Percentiles rank a stretch among this genome's conserved stretches.
These are phyloP conservation scores for Erodium maritimum DNA, from an alignment of 345 rosid genomes.

Conservation along the genomic window DNA sequence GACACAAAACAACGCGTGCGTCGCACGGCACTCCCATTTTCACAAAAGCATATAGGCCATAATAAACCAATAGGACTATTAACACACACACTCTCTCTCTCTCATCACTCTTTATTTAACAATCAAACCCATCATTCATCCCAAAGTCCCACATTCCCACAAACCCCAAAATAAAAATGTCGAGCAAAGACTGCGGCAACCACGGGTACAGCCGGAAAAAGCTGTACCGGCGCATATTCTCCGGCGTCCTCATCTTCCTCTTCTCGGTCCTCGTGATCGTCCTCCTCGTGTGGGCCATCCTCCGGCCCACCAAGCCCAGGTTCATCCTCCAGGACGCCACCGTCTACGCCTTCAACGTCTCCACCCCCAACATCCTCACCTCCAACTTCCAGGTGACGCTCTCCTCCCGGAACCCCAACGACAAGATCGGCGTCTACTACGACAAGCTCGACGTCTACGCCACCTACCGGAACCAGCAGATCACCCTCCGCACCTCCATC, in stretches of 20 bases:
- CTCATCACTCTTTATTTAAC: not conserved
- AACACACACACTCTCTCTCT: not conserved
- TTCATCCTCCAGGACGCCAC: constrained; percentile 91
- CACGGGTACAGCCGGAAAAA: constrained; percentile 22
- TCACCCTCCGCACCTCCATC: constrained; percentile 47
- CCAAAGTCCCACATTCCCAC: not conserved
- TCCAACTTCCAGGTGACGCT: constrained; percentile 70
- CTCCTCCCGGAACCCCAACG: constrained; percentile 72
- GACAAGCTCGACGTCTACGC: constrained; percentile 67
- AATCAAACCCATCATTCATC: not conserved
- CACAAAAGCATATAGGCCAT: not conserved
- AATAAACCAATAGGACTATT: not conserved
- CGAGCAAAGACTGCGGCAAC: constrained; percentile 25
- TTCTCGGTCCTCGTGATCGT: constrained; percentile 40
- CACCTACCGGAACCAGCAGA: constrained; percentile 59
- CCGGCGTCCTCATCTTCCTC: constrained; percentile 38
- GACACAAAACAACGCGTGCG: not conserved
- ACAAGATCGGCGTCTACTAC: constrained; percentile 71
- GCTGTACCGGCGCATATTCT: constrained; percentile 22
- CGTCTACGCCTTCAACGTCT: constrained; percentile 69
- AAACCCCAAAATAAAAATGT: constrained; percentile 21
- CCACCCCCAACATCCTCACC: constrained; percentile 58
- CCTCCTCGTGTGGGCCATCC: constrained; percentile 77
- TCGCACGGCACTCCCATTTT: not conserved
- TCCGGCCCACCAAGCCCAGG: constrained; percentile 67